Evolutionary conservation across 768 basidiomycete genomes (phyloP), one percentile per base, ranked within the genome.

Genomic region (Tricholoma hemisulphureum): DNA sequence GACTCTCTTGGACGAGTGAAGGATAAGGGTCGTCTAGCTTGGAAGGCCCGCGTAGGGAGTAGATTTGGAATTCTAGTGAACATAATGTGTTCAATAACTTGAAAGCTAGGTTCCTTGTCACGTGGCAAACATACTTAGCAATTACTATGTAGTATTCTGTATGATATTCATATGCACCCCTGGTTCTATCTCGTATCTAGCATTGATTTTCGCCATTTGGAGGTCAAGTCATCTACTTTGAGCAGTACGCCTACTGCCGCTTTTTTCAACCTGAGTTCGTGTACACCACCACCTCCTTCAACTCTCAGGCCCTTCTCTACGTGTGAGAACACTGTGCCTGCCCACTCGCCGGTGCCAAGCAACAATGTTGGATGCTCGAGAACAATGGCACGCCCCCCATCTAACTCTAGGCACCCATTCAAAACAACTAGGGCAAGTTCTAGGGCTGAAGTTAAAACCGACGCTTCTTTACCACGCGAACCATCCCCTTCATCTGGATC

Each of bases 301-400:
- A 87, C 72, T 51, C 73, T 81, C 37, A 81, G 66, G 1, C 94
- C 90, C 61, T 80, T 80, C 56, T 92, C 89, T 55, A 95, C 69
- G 53, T 66, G 71, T 9, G 76, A 69, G 66, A 95, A 88, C 2
- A 95, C 76, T 48, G 76, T 78, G 9, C 77, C 76, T 2, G 88
- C 91, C 95, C 95, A 97, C 68, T 95, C 93, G 5, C 87, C 85
- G 1, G 82, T 73, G 1, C 86, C 87, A 21, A 93, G 71, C 31
- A 96, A 65, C 20, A 95, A 71, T 11, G 81, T 75, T 0, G 89
- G 83, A 63, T 93, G 86, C 52, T 95, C 94, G 48, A 91, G 75
- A 13, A 87, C 81, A 34, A 98, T 72, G 2, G 84, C 79, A 41
- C 82, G 80, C 0, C 95, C 96, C 3, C 79, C 84, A 61, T 98